These are phyloP conservation scores for Alternaria sp. DNA, from an alignment of 2,329 filamentous ascomycete genomes.

Conservation along the genomic window DNA sequence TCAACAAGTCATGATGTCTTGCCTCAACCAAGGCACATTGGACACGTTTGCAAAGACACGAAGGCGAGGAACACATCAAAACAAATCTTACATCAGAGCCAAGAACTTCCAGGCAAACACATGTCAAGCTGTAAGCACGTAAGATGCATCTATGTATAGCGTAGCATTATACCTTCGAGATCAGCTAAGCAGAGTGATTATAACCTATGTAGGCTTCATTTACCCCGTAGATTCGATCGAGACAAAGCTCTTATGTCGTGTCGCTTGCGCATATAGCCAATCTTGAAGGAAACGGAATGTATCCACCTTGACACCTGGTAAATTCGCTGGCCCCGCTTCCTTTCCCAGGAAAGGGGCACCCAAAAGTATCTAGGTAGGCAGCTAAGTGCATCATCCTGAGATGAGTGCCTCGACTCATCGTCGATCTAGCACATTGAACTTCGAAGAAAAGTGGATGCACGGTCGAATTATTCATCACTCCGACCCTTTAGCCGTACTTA, in stretches of 20 bases:
- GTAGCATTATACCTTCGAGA: not conserved
- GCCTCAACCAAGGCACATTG: not conserved
- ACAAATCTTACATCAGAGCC: too few species aligned
- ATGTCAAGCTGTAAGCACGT: not conserved
- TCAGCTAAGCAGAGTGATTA: not conserved
- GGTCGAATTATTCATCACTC: too few species aligned
- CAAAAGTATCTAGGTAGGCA: too few species aligned
- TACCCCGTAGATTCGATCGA: not conserved
- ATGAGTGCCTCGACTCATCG: too few species aligned
- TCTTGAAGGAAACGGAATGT: not conserved
- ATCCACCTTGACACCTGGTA: too few species aligned
- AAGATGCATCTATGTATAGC: not conserved
- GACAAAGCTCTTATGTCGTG: not conserved
- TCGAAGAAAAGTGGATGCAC: too few species aligned
- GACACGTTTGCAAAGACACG: not conserved
- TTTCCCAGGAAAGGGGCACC: too few species aligned
- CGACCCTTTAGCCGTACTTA: too few species aligned
- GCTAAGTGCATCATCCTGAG: too few species aligned
- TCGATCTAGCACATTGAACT: too few species aligned
- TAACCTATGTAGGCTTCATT: not conserved
- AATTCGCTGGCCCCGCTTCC: too few species aligned
- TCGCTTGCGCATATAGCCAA: not conserved
- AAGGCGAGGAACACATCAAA: not conserved
- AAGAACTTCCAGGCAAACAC: too few species aligned
- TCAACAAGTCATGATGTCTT: not conserved